These are phyloP conservation scores for Gymnopilus dilepis DNA, from an alignment of 768 basidiomycete species.

Conservation along the genomic window DNA sequence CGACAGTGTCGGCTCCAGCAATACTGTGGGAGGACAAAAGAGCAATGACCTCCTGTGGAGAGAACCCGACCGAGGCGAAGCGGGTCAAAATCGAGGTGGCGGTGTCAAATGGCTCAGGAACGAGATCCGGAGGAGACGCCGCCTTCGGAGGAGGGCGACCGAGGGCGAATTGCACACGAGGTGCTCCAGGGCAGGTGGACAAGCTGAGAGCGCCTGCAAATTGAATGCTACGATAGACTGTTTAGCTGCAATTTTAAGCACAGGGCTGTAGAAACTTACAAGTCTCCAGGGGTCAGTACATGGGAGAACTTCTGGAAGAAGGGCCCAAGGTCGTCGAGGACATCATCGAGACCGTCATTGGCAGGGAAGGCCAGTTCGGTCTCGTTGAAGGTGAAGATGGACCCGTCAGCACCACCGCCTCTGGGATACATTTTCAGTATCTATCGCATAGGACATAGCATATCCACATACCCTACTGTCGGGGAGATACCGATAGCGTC, in stretches of 20 bases:
- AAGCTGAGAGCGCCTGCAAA: constrained; percentile 48
- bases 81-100: constrained; percentile 36
- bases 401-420: constrained; percentile 36
- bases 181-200: constrained; percentile 48
- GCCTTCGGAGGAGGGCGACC: constrained; percentile 40
- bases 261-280: constrained; percentile 11
- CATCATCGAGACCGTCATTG: constrained; percentile 16
- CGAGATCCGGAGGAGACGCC: constrained; percentile 29
- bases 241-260: background rate
- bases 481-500: constrained; percentile 19
- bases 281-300: constrained; percentile 11
- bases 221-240: constrained; percentile 15
- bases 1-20: constrained; percentile 37
- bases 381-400: constrained; percentile 30
- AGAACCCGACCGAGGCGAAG: constrained; percentile 42
- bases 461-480: background rate
- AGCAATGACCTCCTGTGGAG: constrained; percentile 38
- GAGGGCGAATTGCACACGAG: constrained; percentile 43
- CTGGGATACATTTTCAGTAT: background rate
- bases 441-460: no score
- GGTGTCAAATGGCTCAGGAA: constrained; percentile 27
- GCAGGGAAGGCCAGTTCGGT: constrained; percentile 28
- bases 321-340: constrained; percentile 13
- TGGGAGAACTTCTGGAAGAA: constrained; percentile 7
- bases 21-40: constrained; percentile 35